Conservation (phyloP, 441 rosid genomes). For the Jatropha podagrica region DNA sequence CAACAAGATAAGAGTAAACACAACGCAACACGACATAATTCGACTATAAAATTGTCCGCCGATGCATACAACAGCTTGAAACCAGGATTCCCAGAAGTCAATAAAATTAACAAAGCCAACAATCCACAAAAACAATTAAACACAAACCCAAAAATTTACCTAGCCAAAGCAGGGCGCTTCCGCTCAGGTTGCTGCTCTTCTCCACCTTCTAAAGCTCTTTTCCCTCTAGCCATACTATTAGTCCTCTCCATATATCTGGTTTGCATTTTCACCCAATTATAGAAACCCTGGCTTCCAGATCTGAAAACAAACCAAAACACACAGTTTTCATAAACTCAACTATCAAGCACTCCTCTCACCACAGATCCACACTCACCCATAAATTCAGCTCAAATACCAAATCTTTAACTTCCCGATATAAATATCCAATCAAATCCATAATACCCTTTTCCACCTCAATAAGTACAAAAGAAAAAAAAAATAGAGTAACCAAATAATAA, state of each 20-base stretch:
- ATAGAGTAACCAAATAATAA: background rate
- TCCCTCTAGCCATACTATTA: constrained; percentile 81
- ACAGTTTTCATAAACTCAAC: constrained; percentile 1
- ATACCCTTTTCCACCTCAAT: background rate
- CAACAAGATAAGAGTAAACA: constrained; percentile 13
- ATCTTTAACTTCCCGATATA: background rate
- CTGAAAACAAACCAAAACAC: constrained; percentile 37
- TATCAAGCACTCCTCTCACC: background rate
- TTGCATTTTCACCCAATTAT: constrained; percentile 40
- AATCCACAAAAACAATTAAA: background rate
- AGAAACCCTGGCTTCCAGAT: constrained; percentile 49
- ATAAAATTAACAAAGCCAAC: background rate
- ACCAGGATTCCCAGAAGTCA: background rate
- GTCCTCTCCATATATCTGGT: constrained; percentile 86
- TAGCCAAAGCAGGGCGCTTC: constrained; percentile 93
- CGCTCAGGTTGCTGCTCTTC: constrained; percentile 78
- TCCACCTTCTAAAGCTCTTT: constrained; percentile 68
- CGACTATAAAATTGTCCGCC: background rate
- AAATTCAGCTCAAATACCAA: constrained; percentile 4
- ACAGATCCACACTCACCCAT: background rate
- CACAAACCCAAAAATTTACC: constrained; percentile 35
- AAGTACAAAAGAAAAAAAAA: background rate
- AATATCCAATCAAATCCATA: background rate
- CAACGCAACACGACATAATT: constrained; percentile 1
- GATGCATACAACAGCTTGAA: background rate